These are phyloP conservation scores for Capronia epimyces DNA, from an alignment of 2,329 filamentous ascomycete genomes.

Conservation along the genomic window DNA sequence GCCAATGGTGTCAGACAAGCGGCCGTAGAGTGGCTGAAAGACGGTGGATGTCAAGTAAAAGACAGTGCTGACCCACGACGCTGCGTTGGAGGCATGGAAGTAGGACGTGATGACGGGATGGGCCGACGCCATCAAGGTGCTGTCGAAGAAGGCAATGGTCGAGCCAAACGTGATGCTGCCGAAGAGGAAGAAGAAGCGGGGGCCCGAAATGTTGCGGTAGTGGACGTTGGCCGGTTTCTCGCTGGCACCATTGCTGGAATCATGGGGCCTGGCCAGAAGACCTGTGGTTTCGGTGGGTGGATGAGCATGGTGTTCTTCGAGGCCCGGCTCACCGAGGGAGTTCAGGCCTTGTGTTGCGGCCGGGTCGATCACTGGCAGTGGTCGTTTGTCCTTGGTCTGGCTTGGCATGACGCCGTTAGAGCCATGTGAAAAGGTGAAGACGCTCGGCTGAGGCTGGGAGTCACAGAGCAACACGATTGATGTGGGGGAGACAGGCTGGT, in stretches of 20 bases:
- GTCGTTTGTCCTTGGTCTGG: slow-evolving; percentile 2
- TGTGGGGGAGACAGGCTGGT: too few species aligned
- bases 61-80: slow-evolving; percentile 75
- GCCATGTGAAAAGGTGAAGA: too few species aligned
- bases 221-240: slow-evolving; percentile 8
- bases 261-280: slow-evolving; percentile 6
- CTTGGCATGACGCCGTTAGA: not conserved
- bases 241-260: not conserved
- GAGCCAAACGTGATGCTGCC: slow-evolving; percentile 53
- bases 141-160: slow-evolving; percentile 62
- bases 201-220: slow-evolving; percentile 23
- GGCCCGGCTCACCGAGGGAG: not conserved
- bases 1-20: slow-evolving; percentile 68
- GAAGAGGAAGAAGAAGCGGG: slow-evolving; percentile 60
- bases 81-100: slow-evolving; percentile 70
- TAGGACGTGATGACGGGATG: slow-evolving; percentile 78
- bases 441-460: too few species aligned
- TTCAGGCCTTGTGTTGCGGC: not conserved
- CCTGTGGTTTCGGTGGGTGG: slow-evolving; percentile 15
- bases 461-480: too few species aligned
- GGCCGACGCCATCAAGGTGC: slow-evolving; percentile 73
- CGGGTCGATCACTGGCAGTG: slow-evolving; percentile 4
- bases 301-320: not conserved
- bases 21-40: slow-evolving; percentile 68
- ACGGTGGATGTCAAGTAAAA: slow-evolving; percentile 72